A percentile compares a stretch with the other conserved stretches of the same genome.
Conservation (phyloP, 129 eudicot species). For the Artemisia annua region DNA sequence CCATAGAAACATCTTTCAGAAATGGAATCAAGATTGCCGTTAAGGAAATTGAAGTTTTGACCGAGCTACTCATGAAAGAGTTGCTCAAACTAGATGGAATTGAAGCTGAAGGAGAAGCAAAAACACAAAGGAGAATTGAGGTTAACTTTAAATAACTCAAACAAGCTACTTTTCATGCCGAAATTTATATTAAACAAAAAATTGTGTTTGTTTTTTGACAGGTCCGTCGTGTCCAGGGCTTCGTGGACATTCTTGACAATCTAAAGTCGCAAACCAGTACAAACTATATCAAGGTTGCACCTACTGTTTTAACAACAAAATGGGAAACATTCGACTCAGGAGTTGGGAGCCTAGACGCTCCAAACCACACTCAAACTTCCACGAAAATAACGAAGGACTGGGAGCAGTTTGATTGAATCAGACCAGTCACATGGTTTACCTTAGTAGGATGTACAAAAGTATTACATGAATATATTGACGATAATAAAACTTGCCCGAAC, state of each 20-base stretch:
- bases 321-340: constrained; percentile 63
- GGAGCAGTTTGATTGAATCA: constrained; percentile 51
- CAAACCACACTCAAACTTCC: constrained; percentile 26
- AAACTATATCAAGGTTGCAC: constrained; percentile 10
- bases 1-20: constrained; percentile 35
- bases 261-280: constrained; percentile 39
- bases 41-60: constrained; percentile 44
- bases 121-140: constrained; percentile 50
- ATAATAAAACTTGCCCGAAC: constrained; percentile 14
- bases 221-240: constrained; percentile 61
- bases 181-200: constrained; percentile 1
- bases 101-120: constrained; percentile 66
- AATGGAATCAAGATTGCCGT: constrained; percentile 40
- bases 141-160: constrained; percentile 33
- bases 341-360: constrained; percentile 43
- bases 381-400: constrained; percentile 48
- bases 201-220: constrained; percentile 9
- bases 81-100: constrained; percentile 56
- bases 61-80: constrained; percentile 64
- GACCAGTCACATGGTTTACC: constrained; percentile 12
- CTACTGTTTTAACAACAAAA: constrained; percentile 34
- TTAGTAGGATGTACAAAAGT: constrained; percentile 21
- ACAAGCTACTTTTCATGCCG: constrained; percentile 5
- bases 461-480: constrained; percentile 13
- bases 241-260: constrained; percentile 51